phyloP scores from a whole-genome alignment of 169 alveolate genomes.

The Neospora caninum region DNA sequence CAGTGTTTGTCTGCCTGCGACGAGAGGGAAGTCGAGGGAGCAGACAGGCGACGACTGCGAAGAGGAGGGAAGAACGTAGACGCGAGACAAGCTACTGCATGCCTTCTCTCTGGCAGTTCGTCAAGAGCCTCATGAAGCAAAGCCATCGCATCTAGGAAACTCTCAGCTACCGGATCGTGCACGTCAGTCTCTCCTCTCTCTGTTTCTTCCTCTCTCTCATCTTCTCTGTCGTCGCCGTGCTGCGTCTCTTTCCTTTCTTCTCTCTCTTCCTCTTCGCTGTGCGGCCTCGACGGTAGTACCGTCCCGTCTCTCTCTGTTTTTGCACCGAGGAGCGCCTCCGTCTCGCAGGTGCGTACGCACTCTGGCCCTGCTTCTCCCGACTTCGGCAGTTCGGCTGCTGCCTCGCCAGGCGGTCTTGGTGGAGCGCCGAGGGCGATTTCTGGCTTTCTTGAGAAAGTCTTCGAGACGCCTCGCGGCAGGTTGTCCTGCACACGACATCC shows the following conservation, averaged over 20 bases:
- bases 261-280: no score
- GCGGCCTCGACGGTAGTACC: no score
- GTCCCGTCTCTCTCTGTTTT: no score
- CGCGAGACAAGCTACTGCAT: neutral
- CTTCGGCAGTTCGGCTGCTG: no score
- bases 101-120: conserved; percentile 16
- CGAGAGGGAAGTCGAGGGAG: neutral
- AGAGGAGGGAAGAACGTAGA: neutral
- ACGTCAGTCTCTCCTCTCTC: neutral
- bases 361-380: no score
- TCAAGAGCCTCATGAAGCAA: neutral
- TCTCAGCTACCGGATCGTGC: neutral
- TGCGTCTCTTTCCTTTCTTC: neutral
- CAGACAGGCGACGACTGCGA: conserved; percentile 8
- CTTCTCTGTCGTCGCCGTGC: neutral
- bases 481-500: no score
- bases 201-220: neutral
- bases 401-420: no score
- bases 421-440: no score
- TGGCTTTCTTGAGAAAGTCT: no score
- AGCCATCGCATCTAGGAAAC: neutral
- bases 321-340: no score
- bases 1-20: neutral
- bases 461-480: no score
- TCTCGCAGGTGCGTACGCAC: no score